Base-by-base conservation (phyloP, 441 rosid species). In the Arabidopsis hybrid region DNA sequence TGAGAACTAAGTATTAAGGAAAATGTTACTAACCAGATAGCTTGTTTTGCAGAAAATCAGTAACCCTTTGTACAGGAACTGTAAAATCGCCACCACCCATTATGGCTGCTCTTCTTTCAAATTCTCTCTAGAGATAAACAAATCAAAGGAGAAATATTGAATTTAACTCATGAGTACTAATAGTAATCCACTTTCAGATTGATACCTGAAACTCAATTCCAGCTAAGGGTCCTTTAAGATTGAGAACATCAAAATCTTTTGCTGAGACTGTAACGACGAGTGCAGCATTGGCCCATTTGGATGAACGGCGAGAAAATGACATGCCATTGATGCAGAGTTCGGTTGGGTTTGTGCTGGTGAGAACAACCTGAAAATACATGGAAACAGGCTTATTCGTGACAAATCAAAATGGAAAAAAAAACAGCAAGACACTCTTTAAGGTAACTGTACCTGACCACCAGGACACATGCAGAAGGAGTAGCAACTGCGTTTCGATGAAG, bases 391-490 rank as follows among this genome's bases (percentile, higher is more conserved):
- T n/a, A 31, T 32, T 58, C 21, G 21, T 64, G 71, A 76, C 1
- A 18, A 18, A 53, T 39, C 51, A 3, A 21, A 58, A 21, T 21
- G n/a, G 26, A 1, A 8, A 7, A 5, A 50, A 29, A 38, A 62
- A 49, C n/a, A 38, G 34, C n/a, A 62, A 69, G 6, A 62, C 45
- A 39, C 8, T 51, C 39, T 42, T 9, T 32, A 35, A 40, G 69
- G 65, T 63, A 57, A 46, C 58, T 60, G 61, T 80, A 91, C 98
- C 97, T 94, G 97, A 58, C 99, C 99, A 74, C 97, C 99, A 57
- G 99, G 99, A 76, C 99, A 94, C 99, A 94, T 92, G 88, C 99
- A 94, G 80, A 94, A 94, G 77, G 99, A 94, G 85, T 94, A 94
- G 82, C 97, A 94, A 81, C 91, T 88, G 69, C 85, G 92, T 72